Evolutionary conservation across 257 asterid genomes (phyloP).

Genomic region (Echites panduratus): DNA sequence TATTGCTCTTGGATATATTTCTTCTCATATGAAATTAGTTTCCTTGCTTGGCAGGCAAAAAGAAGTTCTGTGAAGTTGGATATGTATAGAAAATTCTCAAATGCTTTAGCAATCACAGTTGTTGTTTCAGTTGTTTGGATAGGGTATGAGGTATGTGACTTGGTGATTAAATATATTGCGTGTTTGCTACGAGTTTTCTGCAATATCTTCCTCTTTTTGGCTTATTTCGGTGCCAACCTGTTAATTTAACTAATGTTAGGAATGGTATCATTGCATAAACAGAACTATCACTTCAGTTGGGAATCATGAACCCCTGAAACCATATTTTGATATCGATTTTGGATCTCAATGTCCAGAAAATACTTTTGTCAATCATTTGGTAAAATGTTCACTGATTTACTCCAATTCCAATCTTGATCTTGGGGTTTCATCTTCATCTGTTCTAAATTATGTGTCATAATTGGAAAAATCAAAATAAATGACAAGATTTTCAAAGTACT

Average conservation of each 20-base stretch:
- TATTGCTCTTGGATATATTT: constrained; percentile 14
- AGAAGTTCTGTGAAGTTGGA: constrained; percentile 86
- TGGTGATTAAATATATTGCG: neutral
- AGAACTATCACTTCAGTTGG: neutral
- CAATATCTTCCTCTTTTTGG: neutral
- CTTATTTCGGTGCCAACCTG: neutral
- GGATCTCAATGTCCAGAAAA: neutral
- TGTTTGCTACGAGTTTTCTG: neutral
- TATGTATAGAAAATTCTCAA: constrained; percentile 84
- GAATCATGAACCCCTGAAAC: neutral
- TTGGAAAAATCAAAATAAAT: neutral
- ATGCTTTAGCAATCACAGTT: constrained; percentile 78
- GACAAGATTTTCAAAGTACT: neutral
- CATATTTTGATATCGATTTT: neutral
- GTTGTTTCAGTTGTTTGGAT: constrained; percentile 86
- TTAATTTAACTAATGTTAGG: neutral
- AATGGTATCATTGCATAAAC: neutral
- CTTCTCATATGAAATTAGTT: constrained; percentile 16
- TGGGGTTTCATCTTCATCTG: neutral
- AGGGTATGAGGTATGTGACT: constrained; percentile 76
- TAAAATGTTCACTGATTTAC: neutral
- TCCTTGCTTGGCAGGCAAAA: constrained; percentile 62
- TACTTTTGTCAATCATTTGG: neutral
- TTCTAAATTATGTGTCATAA: neutral
- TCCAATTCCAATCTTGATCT: neutral